phyloP scores from a whole-genome alignment of 768 basidiomycete genomes.

The Cystofilobasidium capitatum region DNA sequence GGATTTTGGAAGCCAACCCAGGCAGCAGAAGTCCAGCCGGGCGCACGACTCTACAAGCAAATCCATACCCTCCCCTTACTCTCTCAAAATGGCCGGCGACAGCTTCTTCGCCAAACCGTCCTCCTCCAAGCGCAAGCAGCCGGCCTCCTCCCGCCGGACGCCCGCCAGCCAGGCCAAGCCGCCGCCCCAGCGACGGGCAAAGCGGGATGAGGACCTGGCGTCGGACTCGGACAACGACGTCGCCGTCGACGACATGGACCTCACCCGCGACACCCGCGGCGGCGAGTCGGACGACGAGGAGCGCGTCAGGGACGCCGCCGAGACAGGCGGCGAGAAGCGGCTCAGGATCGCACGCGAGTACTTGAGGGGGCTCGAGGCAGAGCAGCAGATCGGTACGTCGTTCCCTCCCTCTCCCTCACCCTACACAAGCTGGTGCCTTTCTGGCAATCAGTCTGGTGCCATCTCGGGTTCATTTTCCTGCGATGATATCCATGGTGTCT shows the following conservation, averaged over 20 bases:
- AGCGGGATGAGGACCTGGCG: slow-evolving; percentile 33
- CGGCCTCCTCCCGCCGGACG: not conserved
- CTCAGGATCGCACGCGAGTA: slow-evolving; percentile 83
- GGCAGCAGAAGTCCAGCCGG: too few species aligned
- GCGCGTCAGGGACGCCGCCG: slow-evolving; percentile 49
- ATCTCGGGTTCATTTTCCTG: slow-evolving; percentile 42
- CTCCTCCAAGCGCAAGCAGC: slow-evolving; percentile 15
- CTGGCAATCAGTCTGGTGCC: too few species aligned
- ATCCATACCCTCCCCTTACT: not conserved
- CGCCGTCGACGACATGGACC: slow-evolving; percentile 61
- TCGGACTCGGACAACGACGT: slow-evolving; percentile 32
- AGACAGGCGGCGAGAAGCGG: slow-evolving; percentile 54
- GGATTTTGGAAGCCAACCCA: too few species aligned
- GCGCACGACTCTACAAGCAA: not conserved
- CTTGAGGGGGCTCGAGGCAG: slow-evolving; percentile 70
- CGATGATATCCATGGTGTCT: not conserved
- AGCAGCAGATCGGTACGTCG: slow-evolving; percentile 39
- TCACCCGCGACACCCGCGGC: slow-evolving; percentile 51
- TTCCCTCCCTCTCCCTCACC: not conserved
- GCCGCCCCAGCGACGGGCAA: not conserved
- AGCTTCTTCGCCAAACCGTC: slow-evolving; percentile 22
- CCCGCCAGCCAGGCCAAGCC: not conserved
- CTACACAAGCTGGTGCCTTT: too few species aligned
- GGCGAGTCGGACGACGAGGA: slow-evolving; percentile 64
- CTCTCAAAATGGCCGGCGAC: slow-evolving; percentile 9